A percentile compares a stretch with the other conserved stretches of the same genome.
Evolutionary conservation across 2,329 filamentous ascomycete genomes (phyloP).

Genomic region (Pseudogymnoascus sp.): DNA sequence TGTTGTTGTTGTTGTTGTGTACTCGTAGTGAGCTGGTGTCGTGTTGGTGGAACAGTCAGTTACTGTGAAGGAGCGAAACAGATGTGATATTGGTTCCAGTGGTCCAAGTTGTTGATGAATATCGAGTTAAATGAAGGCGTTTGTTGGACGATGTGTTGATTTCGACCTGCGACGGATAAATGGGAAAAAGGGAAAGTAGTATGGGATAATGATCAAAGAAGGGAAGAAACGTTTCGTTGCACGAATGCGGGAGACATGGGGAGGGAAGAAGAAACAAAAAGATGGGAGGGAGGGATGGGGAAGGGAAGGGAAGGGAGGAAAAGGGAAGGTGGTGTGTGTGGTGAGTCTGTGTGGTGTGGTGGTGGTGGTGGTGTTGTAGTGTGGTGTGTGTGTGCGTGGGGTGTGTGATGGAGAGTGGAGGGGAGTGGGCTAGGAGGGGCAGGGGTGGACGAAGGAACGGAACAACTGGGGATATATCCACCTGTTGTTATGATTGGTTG

Average conservation of each 20-base stretch:
- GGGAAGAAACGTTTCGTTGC: conserved; percentile 8
- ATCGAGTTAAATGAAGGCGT: background rate
- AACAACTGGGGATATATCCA: background rate
- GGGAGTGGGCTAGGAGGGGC: background rate
- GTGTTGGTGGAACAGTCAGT: background rate
- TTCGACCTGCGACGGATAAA: conserved; percentile 7
- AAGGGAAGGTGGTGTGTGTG: conserved; percentile 1
- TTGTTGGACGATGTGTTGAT: background rate
- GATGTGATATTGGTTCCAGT: background rate
- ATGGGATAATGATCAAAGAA: background rate
- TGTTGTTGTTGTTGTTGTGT: conserved; percentile 1
- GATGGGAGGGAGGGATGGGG: background rate
- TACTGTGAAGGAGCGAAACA: background rate
- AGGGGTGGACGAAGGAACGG: background rate
- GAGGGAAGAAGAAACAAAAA: conserved; percentile 10
- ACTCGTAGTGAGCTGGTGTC: conserved; percentile 3
- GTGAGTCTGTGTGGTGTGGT: background rate
- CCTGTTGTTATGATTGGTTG: background rate
- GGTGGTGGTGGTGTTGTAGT: background rate
- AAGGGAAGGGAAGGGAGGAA: conserved; percentile 7
- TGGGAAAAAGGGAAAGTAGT: background rate
- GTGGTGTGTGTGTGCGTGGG: background rate
- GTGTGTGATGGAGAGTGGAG: background rate
- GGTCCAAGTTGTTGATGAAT: background rate
- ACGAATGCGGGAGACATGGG: conserved; percentile 10